Percentiles rank a stretch among this genome's conserved stretches.
These are phyloP conservation scores for Silene noctiflora DNA, from an alignment of 179 eudicot genomes.

Conservation along the genomic window DNA sequence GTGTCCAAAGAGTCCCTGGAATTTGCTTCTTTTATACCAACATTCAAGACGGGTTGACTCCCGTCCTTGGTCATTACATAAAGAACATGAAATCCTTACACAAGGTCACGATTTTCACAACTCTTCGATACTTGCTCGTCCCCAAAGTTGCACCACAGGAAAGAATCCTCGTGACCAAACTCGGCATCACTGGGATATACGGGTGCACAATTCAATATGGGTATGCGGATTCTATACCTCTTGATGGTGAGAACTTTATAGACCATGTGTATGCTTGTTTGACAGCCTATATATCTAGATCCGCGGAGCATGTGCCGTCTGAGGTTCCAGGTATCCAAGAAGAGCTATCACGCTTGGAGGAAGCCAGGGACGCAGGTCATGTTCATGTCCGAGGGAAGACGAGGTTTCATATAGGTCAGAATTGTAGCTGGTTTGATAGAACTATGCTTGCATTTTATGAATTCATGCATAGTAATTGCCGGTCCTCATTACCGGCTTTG, in stretches of 20 bases:
- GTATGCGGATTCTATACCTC: slow-evolving; percentile 50
- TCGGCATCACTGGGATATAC: slow-evolving; percentile 54
- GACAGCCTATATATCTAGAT: slow-evolving; percentile 30
- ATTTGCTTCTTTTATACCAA: slow-evolving; percentile 68
- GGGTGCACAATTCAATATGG: slow-evolving; percentile 67
- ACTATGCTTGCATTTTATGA: slow-evolving; percentile 56
- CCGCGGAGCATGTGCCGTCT: slow-evolving; percentile 10
- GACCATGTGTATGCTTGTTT: slow-evolving; percentile 35
- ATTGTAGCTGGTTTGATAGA: slow-evolving; percentile 48
- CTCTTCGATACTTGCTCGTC: slow-evolving; percentile 48
- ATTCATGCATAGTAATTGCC: slow-evolving; percentile 60
- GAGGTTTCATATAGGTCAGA: slow-evolving; percentile 41
- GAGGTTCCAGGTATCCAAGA: slow-evolving; percentile 25
- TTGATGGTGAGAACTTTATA: slow-evolving; percentile 48
- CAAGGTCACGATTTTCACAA: slow-evolving; percentile 51
- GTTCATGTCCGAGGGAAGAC: slow-evolving; percentile 58
- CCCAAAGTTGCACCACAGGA: slow-evolving; percentile 50
- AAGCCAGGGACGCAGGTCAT: slow-evolving; percentile 40
- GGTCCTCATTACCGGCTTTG: slow-evolving; percentile 52
- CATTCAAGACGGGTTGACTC: slow-evolving; percentile 63
- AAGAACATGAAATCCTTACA: slow-evolving; percentile 60
- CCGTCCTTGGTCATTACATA: slow-evolving; percentile 65
- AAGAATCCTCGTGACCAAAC: slow-evolving; percentile 39
- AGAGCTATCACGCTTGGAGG: slow-evolving; percentile 37
- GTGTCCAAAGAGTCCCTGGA: slow-evolving; percentile 56